Evolutionary conservation across 1,284 basidiomycete genomes (phyloP), one percentile per base, ranked within the genome.

Genomic region (Ceratobasidium sp.): DNA sequence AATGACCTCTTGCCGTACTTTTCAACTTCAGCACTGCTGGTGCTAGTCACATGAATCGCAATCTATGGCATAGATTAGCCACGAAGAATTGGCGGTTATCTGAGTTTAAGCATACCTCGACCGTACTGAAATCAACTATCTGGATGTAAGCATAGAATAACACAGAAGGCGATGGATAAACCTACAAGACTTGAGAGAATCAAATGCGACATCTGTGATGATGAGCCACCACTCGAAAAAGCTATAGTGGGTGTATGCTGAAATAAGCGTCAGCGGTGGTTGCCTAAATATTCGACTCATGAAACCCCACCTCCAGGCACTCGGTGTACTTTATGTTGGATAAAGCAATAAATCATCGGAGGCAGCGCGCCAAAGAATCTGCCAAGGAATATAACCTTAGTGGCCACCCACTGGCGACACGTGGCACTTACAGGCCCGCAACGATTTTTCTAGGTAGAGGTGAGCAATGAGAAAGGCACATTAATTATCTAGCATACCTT

Each of bases 221-320:
- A 96, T 94, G 61, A 96, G 87, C 1, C 84, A 84, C 94, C 94
- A 97, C 81, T 97, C 94, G 76, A 94, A 92, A 80, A 96, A 90
- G 62, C 91, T 88, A 78, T 96, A 97, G 62, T 83, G 83, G 0
- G 92, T 94, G 81, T 96, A 96, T 11, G 94, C 94, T 94, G 77
- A 18, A 73, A 26, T n/a, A 5, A 30, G 18, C 16, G 21, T 54
- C 35, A 21, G 58, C 14, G 46, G 58, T 43, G 18, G 18, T 32
- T 26, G 26, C 28, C 26, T 61, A 26, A 50, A 28, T n/a, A n/a
- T n/a, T 41, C 26, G 2, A 16, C 18, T 43, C 46, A 28, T 41
- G 26, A 62, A 54, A n/a, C 70, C 84, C 73, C 75, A 93, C 93
- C 91, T 79, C 94, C 94, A 0, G 93, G 91, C 74, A 94, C 84